These are phyloP conservation scores for Podila epicladia DNA, from an alignment of 192 early-diverging fungal genomes.

Conservation along the genomic window DNA sequence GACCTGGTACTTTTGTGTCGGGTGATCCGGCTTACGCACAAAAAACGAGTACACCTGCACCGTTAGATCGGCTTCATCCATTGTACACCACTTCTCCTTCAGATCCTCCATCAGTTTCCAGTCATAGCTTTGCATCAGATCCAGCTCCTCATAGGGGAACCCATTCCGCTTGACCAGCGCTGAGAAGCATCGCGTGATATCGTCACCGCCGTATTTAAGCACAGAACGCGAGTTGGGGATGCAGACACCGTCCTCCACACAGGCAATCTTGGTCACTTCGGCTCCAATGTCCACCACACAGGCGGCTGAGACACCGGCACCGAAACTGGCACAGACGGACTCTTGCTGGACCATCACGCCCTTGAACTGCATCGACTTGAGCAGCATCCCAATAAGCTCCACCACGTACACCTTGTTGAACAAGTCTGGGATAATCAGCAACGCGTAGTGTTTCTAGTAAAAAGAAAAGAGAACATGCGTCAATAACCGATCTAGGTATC, in stretches of 20 bases:
- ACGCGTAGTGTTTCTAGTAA: constrained; percentile 65
- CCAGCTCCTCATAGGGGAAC: constrained; percentile 80
- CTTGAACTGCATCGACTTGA: constrained; percentile 82
- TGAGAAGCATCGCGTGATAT: constrained; percentile 81
- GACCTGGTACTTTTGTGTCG: constrained; percentile 78
- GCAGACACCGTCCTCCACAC: constrained; percentile 88
- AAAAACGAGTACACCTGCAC: constrained; percentile 86
- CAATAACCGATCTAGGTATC: not conserved
- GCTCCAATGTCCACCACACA: constrained; percentile 95
- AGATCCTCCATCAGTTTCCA: constrained; percentile 83
- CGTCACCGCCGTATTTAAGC: constrained; percentile 87
- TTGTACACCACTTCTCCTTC: constrained; percentile 86
- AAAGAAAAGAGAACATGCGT: not conserved
- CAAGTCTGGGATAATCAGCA: constrained; percentile 86
- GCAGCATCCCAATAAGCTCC: constrained; percentile 71
- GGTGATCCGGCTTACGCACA: constrained; percentile 75
- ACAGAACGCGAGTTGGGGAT: constrained; percentile 72
- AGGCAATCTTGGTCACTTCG: constrained; percentile 84
- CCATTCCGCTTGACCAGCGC: constrained; percentile 69
- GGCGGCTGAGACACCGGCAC: constrained; percentile 85
- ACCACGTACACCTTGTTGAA: constrained; percentile 71
- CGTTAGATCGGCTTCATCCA: constrained; percentile 86
- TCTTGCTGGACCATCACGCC: constrained; percentile 82
- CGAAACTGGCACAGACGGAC: constrained; percentile 84
- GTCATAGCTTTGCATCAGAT: constrained; percentile 71